Evolutionary conservation across 371 early-diverging fungal species (phyloP).

Genomic region (Syncephalastrum monosporum): DNA sequence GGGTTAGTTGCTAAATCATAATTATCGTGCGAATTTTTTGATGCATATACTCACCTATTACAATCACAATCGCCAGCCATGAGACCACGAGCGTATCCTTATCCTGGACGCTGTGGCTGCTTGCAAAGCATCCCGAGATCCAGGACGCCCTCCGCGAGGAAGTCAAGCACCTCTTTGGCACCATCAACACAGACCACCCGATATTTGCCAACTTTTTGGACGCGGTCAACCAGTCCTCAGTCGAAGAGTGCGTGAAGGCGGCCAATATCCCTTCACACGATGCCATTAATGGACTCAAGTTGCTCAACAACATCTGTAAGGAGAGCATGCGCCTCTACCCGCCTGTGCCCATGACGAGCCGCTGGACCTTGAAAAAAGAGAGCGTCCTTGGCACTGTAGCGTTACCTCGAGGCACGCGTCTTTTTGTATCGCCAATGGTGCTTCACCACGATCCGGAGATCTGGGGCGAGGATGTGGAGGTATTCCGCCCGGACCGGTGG

Average conservation of each 20-base stretch:
- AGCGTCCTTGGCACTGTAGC: constrained; percentile 33
- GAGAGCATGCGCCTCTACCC: constrained; percentile 45
- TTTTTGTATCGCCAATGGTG: constrained; percentile 42
- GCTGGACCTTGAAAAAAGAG: constrained; percentile 22
- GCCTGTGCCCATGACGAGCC: constrained; percentile 50
- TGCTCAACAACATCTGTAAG: constrained; percentile 41
- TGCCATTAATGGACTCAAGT: constrained; percentile 24
- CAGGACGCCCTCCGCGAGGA: constrained; percentile 48
- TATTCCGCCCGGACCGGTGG: constrained; percentile 69
- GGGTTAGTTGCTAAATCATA: background rate
- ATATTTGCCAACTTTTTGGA: constrained; percentile 6
- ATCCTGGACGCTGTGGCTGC: constrained; percentile 53
- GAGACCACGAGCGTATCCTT: constrained; percentile 54
- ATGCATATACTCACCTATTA: background rate
- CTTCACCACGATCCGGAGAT: constrained; percentile 46
- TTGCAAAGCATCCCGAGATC: constrained; percentile 38
- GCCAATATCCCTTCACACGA: constrained; percentile 31
- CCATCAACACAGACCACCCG: constrained; percentile 10
- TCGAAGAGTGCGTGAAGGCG: background rate
- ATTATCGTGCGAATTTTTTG: too few relatives aligned
- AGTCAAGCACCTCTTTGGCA: constrained; percentile 17
- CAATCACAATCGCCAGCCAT: constrained; percentile 18
- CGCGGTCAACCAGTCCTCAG: background rate
- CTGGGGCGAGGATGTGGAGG: constrained; percentile 68
- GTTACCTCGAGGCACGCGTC: constrained; percentile 53